Percentiles rank a stretch among this genome's conserved stretches.
phyloP scores from a whole-genome alignment of 768 basidiomycete genomes.

The Mycena galopus region DNA sequence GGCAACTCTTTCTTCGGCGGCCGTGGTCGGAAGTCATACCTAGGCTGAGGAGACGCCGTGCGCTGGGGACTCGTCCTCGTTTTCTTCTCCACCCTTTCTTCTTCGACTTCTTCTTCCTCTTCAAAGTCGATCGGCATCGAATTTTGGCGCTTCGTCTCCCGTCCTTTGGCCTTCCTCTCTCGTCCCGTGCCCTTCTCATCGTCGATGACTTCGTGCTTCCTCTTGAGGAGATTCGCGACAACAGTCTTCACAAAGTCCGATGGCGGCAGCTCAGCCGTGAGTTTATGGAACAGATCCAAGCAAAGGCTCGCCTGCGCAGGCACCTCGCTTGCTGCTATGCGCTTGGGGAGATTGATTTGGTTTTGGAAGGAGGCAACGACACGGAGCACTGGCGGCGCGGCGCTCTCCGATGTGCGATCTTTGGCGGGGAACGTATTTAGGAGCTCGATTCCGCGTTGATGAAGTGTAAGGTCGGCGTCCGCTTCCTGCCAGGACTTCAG shows the following conservation, averaged over 20 bases:
- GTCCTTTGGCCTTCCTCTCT: not conserved
- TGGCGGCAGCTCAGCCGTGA: not conserved
- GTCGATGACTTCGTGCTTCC: not conserved
- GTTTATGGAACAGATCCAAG: not conserved
- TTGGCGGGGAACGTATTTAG: not conserved
- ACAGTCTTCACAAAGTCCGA: not conserved
- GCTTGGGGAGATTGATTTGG: not conserved
- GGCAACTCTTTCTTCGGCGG: too few species aligned
- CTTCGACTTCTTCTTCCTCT: not conserved
- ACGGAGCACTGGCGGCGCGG: not conserved
- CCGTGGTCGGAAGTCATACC: too few species aligned
- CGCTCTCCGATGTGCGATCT: not conserved
- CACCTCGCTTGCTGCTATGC: not conserved
- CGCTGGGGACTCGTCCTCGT: too few species aligned
- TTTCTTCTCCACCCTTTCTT: too few species aligned
- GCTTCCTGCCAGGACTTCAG: not conserved
- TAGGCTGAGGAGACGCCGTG: too few species aligned
- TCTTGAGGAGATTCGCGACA: not conserved
- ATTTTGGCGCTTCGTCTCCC: not conserved
- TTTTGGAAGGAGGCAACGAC: not conserved
- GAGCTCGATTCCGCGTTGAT: not conserved
- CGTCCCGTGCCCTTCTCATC: not conserved
- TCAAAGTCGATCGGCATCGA: not conserved
- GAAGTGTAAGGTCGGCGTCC: not conserved
- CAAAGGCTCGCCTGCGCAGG: not conserved